Conservation (phyloP, 2,329 filamentous ascomycete species). For the Pseudogymnoascus sp. region DNA sequence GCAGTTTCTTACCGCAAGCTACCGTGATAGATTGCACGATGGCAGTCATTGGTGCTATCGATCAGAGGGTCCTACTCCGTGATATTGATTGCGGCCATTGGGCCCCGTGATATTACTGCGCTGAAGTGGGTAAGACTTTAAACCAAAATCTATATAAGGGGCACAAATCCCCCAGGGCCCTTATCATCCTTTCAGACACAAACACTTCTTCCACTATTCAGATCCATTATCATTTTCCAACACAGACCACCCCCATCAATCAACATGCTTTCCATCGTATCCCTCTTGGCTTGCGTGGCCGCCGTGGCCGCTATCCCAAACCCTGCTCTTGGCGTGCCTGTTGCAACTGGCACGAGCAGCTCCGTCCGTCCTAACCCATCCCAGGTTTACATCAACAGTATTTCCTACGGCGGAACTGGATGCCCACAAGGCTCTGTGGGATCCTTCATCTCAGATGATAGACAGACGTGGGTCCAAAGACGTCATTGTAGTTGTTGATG, state of each 20-base stretch:
- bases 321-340: conserved; percentile 17
- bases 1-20: neutral
- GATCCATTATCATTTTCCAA: neutral
- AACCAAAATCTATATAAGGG: neutral
- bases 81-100: neutral
- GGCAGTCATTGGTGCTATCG: neutral
- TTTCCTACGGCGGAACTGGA: conserved; percentile 39
- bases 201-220: neutral
- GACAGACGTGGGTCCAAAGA: conserved; percentile 31
- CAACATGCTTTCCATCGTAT: conserved; percentile 18
- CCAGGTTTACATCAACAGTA: conserved; percentile 33
- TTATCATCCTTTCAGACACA: neutral
- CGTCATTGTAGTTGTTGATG: conserved; percentile 12
- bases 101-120: neutral
- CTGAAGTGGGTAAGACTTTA: neutral
- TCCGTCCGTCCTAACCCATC: conserved; percentile 25
- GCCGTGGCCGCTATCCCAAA: conserved; percentile 19
- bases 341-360: conserved; percentile 12
- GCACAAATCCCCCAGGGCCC: neutral
- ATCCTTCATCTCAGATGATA: conserved; percentile 34
- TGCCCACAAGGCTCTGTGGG: conserved; percentile 37
- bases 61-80: neutral
- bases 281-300: conserved; percentile 17
- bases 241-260: neutral
- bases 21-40: neutral